Evolutionary conservation across 352 stramenopile species (phyloP), one percentile per base, ranked within the genome.

Genomic region (Globisporangium barbulae): DNA sequence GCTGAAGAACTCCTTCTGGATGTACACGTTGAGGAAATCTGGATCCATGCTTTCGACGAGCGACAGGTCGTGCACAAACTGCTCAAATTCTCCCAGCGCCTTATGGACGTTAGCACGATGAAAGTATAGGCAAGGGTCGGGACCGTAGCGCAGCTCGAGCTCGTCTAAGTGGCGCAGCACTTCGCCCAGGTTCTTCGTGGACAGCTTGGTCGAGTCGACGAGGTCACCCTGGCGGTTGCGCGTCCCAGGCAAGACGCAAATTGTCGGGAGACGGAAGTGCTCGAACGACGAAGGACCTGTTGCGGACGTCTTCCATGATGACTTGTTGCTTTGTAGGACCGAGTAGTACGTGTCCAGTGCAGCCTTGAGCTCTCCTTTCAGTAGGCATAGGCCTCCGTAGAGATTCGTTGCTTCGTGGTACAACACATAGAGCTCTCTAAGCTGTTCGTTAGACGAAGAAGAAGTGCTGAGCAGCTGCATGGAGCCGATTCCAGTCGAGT

Each of bases 101-200:
- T 76, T 74, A 49, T 88, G 64, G 0, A 80, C 44, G 33, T 82
- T 85, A 0, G 78, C 74, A 31, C 80, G 74, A 58, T 89, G 80
- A 41, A 89, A 88, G 58, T 86, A 88, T 22, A 88, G 30, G 59
- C 74, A 85, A 8, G 74, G 31, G 52, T 89, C 78, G 0, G 78
- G 80, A 2, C 78, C 80, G 28, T 89, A 89, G 2, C 80, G 76
- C 50, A 64, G 74, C 45, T 88, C 80, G 25, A 88, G 58, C 59
- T 89, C 78, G 22, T 78, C 71, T 25, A 89, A 54, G 49, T 89
- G 79, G 2, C 76, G 71, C 31, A 88, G 35, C 0, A 76, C 59
- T 52, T 89, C 76, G 5, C 65, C 56, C 0, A 89, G 49, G 52
- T 78, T 78, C 49, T 76, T 71, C 12, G 69, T 72, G 3, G 77